A percentile compares a stretch with the other conserved stretches of the same genome.
Evolutionary conservation across 176 grass and related monocot species (phyloP).

Genomic region (Typha latifolia): DNA sequence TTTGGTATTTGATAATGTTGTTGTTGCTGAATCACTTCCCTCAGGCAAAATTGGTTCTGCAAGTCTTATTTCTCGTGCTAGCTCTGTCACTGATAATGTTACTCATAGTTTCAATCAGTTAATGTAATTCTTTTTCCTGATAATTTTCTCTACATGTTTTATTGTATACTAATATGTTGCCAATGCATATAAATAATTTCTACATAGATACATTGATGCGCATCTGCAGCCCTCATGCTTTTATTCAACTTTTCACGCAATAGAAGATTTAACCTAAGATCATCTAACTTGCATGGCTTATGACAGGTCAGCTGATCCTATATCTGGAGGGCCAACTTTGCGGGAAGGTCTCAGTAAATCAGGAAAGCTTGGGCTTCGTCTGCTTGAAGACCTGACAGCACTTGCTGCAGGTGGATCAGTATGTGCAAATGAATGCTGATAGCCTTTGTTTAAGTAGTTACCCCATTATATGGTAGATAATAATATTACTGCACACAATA

Average conservation of each 20-base stretch:
- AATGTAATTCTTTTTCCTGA: slow-evolving; percentile 43
- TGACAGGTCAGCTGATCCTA: slow-evolving; percentile 43
- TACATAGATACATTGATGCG: neutral
- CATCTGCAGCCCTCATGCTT: slow-evolving; percentile 11
- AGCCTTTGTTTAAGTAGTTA: neutral
- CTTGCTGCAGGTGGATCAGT: slow-evolving; percentile 99
- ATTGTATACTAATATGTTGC: slow-evolving; percentile 15
- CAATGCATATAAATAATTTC: neutral
- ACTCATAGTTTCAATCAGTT: slow-evolving; percentile 60
- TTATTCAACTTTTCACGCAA: neutral
- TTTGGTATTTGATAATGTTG: slow-evolving; percentile 82
- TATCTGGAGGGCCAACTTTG: slow-evolving; percentile 24
- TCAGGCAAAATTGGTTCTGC: slow-evolving; percentile 63
- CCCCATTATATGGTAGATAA: slow-evolving; percentile 10
- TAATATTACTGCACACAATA: neutral
- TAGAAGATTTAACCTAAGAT: neutral
- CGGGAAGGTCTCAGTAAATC: slow-evolving; percentile 57
- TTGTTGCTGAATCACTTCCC: slow-evolving; percentile 71
- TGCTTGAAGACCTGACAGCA: slow-evolving; percentile 98
- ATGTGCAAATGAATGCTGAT: slow-evolving; percentile 47
- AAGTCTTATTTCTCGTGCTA: slow-evolving; percentile 43
- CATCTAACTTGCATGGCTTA: slow-evolving; percentile 17
- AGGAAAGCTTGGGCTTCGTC: slow-evolving; percentile 86
- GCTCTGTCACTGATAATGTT: slow-evolving; percentile 67
- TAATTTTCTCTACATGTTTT: slow-evolving; percentile 26